phyloP scores from a whole-genome alignment of 1,284 basidiomycete genomes.

The Rhodofomes roseus region DNA sequence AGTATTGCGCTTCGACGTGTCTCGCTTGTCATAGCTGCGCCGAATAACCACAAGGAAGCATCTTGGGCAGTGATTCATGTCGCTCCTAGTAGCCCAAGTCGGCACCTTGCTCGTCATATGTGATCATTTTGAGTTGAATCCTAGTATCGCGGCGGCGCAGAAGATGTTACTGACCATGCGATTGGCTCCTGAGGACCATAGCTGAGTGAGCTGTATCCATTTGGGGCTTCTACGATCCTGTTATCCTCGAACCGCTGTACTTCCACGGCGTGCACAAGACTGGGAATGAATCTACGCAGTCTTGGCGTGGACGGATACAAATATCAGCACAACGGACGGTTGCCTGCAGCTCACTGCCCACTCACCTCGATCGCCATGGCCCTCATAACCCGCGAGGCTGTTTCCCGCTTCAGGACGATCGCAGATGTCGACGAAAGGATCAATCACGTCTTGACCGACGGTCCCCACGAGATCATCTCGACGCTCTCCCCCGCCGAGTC shows the following conservation, averaged over 20 bases:
- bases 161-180: not conserved
- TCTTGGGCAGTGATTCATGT: no score
- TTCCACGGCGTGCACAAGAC: not conserved
- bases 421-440: not conserved
- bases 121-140: no score
- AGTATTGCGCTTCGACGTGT: no score
- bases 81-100: no score
- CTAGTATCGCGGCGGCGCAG: not conserved
- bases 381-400: not conserved
- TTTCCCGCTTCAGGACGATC: not conserved
- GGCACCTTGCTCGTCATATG: no score
- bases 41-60: no score
- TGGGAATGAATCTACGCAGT: not conserved
- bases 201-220: not conserved
- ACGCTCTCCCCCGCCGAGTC: not conserved
- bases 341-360: not conserved
- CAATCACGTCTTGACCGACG: not conserved
- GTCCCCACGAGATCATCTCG: not conserved
- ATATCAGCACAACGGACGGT: not conserved
- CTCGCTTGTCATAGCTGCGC: no score
- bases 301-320: not conserved
- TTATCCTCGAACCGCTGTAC: no score
- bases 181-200: not conserved
- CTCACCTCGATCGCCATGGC: not conserved
- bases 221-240: not conserved